Evolutionary conservation across 139 green algal species (phyloP).

Genomic region (Trebouxia sp.): DNA sequence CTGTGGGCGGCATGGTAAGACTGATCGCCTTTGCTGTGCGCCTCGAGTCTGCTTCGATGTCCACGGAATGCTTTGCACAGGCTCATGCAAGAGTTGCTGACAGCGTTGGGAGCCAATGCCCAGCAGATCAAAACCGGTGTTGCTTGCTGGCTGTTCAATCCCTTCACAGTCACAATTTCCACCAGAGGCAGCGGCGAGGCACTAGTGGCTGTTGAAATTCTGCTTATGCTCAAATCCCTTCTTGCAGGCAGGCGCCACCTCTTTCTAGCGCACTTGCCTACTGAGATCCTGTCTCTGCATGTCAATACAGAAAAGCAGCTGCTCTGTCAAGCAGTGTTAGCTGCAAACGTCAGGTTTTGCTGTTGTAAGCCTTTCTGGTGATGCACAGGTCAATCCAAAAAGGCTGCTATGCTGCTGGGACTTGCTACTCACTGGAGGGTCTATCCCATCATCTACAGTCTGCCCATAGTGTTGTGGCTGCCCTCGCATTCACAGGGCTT

Average conservation of each 20-base stretch:
- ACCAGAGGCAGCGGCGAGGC: slow-evolving; percentile 88
- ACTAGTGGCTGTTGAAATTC: slow-evolving; percentile 76
- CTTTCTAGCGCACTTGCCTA: no score
- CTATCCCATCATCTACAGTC: slow-evolving; percentile 90
- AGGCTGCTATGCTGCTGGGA: slow-evolving; percentile 69
- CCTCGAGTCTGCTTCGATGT: not conserved
- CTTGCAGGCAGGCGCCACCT: not conserved
- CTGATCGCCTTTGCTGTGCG: not conserved
- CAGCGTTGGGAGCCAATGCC: not conserved
- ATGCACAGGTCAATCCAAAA: slow-evolving; percentile 31
- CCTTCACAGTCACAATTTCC: slow-evolving; percentile 89
- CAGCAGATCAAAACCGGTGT: slow-evolving; percentile 20
- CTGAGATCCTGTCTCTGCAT: no score
- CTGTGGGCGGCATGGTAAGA: slow-evolving; percentile 58
- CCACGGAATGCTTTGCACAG: not conserved
- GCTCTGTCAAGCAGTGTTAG: no score
- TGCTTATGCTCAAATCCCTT: slow-evolving; percentile 66
- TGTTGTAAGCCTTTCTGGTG: not conserved
- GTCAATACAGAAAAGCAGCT: not conserved
- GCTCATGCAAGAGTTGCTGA: slow-evolving; percentile 54
- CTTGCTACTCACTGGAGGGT: slow-evolving; percentile 90
- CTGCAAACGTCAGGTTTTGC: not conserved
- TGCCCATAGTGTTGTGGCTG: slow-evolving; percentile 60
- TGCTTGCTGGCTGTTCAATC: slow-evolving; percentile 92
- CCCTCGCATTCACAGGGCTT: not conserved